Percentiles rank a stretch among this genome's conserved stretches.
Evolutionary conservation across 2,329 filamentous ascomycete genomes (phyloP).

Genomic region (Pyrenochaeta sp.): DNA sequence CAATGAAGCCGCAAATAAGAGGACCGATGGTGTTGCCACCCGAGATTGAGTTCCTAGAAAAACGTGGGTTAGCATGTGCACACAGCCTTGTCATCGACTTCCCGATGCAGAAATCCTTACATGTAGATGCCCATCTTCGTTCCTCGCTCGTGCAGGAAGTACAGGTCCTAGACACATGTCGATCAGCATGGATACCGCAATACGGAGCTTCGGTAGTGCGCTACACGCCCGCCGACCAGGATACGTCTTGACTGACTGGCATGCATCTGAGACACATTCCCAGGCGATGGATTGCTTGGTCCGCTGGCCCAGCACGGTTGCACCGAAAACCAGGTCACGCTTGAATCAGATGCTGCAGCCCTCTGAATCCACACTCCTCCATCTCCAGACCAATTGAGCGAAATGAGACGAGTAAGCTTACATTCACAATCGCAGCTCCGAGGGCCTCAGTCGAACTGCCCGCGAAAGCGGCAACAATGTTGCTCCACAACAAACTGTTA

Average conservation of each 20-base stretch:
- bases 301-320: no score
- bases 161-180: constrained; percentile 32
- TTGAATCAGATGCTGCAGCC: constrained; percentile 9
- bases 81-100: no score
- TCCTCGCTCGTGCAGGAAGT: constrained; percentile 44
- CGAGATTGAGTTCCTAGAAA: constrained; percentile 38
- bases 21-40: constrained; percentile 51
- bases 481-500: constrained; percentile 54
- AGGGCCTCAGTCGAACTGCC: constrained; percentile 56
- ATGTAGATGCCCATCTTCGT: constrained; percentile 49
- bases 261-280: neutral
- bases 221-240: no score
- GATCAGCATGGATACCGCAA: constrained; percentile 11
- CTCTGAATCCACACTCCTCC: neutral
- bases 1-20: constrained; percentile 50
- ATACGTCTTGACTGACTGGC: no score
- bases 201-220: neutral
- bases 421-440: constrained; percentile 50
- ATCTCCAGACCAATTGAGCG: neutral
- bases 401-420: constrained; percentile 5
- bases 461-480: constrained; percentile 56
- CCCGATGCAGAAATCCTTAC: constrained; percentile 19
- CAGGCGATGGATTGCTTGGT: neutral
- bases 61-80: no score
- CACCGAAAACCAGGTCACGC: constrained; percentile 1